Base-by-base conservation (phyloP, 305 asterid genomes). In the Plantago lanceolata region DNA sequence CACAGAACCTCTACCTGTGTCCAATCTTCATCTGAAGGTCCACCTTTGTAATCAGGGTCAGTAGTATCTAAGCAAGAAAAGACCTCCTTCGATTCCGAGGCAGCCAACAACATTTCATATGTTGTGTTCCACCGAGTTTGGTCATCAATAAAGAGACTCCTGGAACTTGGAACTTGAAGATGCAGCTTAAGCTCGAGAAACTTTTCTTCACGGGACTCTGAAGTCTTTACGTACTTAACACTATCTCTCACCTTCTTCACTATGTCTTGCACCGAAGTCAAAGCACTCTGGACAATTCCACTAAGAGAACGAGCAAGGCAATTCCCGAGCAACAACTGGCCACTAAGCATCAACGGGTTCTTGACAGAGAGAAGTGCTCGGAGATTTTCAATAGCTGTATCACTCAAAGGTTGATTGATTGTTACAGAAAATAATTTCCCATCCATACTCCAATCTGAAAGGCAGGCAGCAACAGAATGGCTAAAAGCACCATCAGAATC, bases 161-260 rank as follows among this genome's bases (percentile, higher is more conserved):
- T 89, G 2, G 94, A 74, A 81, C 92, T 84, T 8, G 97, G 94
- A 52, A 93, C 96, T 73, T 90, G 97, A 71, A 90, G 99, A 18
- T 85, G 91, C 63, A 76, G 84, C 67, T 86, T 90, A 54, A 93
- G 81, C 79, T 86, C 95, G 3, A 75, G 66, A 71, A 93, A 93
- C 78, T 81, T 90, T 43, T 89, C 97, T 76, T 87, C 96, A 0
- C 78, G 90, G 0, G 82, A 69, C 59, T 93, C 97, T 13, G 96
- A 89, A 45, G 94, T 82, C 68, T 84, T 90, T 57, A 93, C 90
- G 20, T 90, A 90, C 81, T 93, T 93, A 20, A 93, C 95, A 35
- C 94, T 73, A 63, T 93, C 92, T 57, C 97, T 67, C 5, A 93
- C 83, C 73, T 83, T 90, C 81, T 80, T 84, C 24, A 90, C 89